Evolutionary conservation across 768 basidiomycete species (phyloP), one percentile per base, ranked within the genome.

Genomic region (Suillus occidentalis): DNA sequence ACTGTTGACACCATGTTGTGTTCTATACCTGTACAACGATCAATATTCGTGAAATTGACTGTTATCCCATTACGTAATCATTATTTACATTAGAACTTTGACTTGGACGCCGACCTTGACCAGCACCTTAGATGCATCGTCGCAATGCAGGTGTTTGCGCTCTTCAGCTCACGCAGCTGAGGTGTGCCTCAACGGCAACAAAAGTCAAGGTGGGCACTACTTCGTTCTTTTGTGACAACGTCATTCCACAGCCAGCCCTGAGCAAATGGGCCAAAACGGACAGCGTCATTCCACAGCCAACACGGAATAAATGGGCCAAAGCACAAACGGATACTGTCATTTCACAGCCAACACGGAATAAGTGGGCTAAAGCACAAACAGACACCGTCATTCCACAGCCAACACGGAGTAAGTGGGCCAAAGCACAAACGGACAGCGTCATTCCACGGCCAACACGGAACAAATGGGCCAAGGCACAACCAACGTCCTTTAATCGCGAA

Each of bases 401-500:
- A 36, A 59, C 63, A 50, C 22, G 16, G 22, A 63, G 53, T 31
- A 68, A 68, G 55, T 68, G 67, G 67, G 28, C 28, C 28, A 28
- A 28, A 28, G 28, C 28, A 28, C 28, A 28, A 28, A 28, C 28
- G 28, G 28, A 28, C 28, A 28, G 28, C 28, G 28, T 28, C 28
- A 28, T 28, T 28, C 63, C 50, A 28, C 37, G 50, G 9, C 61
- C 67, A 36, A 59, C 63, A 50, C 22, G 16, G 22, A 63, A 53
- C 39, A 68, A 68, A 60, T 68, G 67, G 67, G 28, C 42, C 25
- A 67, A 62, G 6, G 36, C 67, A 25, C 40, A 28, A 59, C 28
- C 25, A 18, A 42, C 58, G 2, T 20, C 39, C 6, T 31, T 59
- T 8, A 20, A 28, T 31, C 18, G 25, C 18, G 40, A 59, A 18